These are phyloP conservation scores for Cryphonectria radicalis DNA, from an alignment of 2,329 filamentous ascomycete species.

Conservation along the genomic window DNA sequence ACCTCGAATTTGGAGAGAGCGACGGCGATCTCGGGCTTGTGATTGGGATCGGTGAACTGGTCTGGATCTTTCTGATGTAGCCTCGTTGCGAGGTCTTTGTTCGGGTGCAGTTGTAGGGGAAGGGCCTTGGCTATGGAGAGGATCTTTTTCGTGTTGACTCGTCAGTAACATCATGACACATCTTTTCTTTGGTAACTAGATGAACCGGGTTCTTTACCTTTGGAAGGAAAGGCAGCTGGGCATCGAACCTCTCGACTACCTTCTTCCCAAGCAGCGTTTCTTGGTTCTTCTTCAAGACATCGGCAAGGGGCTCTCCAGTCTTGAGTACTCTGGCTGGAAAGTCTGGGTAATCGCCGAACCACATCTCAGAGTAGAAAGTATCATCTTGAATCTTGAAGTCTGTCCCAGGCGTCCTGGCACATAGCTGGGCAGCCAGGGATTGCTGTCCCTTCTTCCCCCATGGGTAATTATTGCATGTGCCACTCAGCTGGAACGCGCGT, in stretches of 20 bases:
- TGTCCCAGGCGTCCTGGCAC: constrained; percentile 65
- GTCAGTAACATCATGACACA: not conserved
- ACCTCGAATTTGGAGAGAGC: constrained; percentile 74
- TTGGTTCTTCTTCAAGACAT: constrained; percentile 65
- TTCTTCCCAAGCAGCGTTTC: constrained; percentile 66
- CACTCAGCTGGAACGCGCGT: constrained; percentile 50
- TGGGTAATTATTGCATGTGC: constrained; percentile 62
- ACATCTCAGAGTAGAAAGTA: constrained; percentile 68
- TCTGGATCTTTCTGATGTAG: constrained; percentile 67
- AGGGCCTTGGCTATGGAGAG: constrained; percentile 77
- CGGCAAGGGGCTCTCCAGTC: constrained; percentile 66
- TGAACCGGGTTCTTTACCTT: constrained; percentile 52
- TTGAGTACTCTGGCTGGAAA: constrained; percentile 67
- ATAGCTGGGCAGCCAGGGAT: constrained; percentile 69
- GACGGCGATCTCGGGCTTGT: constrained; percentile 81
- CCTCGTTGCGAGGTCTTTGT: constrained; percentile 67
- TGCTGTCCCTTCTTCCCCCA: constrained; percentile 73
- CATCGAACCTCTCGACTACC: constrained; percentile 63
- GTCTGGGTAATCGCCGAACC: constrained; percentile 78
- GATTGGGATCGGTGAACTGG: constrained; percentile 72
- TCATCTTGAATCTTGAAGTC: constrained; percentile 67
- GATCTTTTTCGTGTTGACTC: constrained; percentile 46
- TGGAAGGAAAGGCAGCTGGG: constrained; percentile 72
- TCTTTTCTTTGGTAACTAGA: too few species aligned
- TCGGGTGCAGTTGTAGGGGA: constrained; percentile 75